phyloP scores from a whole-genome alignment of 768 basidiomycete species.

The Boletus tomentosulus region DNA sequence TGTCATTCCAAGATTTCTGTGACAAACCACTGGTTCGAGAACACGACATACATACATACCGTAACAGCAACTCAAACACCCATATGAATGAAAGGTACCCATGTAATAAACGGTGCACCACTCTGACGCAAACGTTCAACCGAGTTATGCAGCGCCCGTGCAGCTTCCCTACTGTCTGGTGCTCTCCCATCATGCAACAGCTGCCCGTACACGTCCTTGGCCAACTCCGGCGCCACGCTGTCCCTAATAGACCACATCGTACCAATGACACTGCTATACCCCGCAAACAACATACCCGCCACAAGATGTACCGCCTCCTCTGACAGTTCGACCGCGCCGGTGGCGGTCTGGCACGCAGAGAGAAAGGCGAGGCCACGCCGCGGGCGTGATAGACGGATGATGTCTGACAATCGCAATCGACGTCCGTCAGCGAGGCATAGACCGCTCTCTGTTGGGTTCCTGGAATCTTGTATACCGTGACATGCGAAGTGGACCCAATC shows the following conservation, averaged over 20 bases:
- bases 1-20: background rate
- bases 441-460: background rate
- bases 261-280: slow-evolving; percentile 33
- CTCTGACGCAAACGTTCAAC: background rate
- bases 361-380: background rate
- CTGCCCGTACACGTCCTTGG: slow-evolving; percentile 28
- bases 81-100: background rate
- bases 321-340: slow-evolving; percentile 8
- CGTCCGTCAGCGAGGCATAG: background rate
- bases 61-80: background rate
- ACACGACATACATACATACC: background rate
- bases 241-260: slow-evolving; percentile 44
- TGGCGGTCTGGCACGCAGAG: background rate
- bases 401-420: background rate
- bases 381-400: background rate
- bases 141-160: background rate
- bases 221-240: slow-evolving; percentile 31
- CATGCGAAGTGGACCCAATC: background rate
- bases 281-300: slow-evolving; percentile 34
- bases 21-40: too few relatives aligned
- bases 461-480: background rate
- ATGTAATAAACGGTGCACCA: background rate
- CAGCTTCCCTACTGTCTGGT: background rate
- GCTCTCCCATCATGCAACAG: background rate
- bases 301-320: slow-evolving; percentile 40